These are phyloP conservation scores for Fusarium sp. DNA, from an alignment of 2,329 filamentous ascomycete species.

Conservation along the genomic window DNA sequence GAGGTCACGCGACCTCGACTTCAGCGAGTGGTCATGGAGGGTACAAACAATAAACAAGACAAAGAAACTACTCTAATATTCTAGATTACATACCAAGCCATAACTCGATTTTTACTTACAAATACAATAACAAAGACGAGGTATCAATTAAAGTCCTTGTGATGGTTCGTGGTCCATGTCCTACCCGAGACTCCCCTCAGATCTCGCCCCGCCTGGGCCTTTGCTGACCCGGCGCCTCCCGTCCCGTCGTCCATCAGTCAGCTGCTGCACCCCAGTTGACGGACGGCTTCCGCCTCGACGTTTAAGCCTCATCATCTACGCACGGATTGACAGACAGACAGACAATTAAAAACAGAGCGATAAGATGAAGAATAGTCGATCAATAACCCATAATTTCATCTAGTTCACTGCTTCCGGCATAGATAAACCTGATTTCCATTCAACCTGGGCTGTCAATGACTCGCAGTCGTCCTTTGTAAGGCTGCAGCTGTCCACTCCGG, in stretches of 20 bases:
- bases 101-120: not conserved
- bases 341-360: not conserved
- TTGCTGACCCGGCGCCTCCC: not conserved
- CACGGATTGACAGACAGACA: not conserved
- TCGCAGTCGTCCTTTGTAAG: not conserved
- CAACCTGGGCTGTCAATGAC: not conserved
- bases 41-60: not conserved
- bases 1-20: not conserved
- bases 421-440: not conserved
- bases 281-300: not conserved
- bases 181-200: not conserved
- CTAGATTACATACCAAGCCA: not conserved
- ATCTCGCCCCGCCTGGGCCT: not conserved
- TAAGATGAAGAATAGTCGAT: not conserved
- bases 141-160: not conserved
- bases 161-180: not conserved
- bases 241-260: not conserved
- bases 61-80: not conserved
- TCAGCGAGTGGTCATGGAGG: no score
- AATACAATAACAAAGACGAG: not conserved
- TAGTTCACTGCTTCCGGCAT: not conserved
- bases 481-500: not conserved
- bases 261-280: not conserved
- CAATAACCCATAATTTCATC: not conserved
- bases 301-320: not conserved